Percentiles rank a stretch among this genome's conserved stretches.
Evolutionary conservation across 768 basidiomycete species (phyloP).

Genomic region (Austroboletus eburneus): DNA sequence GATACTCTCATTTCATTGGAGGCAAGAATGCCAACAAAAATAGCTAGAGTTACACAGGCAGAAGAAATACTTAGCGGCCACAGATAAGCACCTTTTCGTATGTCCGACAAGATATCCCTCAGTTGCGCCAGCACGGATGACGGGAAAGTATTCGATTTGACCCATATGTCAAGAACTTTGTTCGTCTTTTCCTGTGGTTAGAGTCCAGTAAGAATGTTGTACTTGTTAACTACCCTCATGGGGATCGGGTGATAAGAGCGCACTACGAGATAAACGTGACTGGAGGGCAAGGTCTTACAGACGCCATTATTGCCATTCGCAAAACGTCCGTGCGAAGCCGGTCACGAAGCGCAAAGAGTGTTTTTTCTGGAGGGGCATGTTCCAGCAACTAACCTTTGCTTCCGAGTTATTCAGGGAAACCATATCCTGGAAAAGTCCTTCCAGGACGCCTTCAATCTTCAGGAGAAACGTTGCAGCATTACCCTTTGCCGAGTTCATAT

Average conservation of each 20-base stretch:
- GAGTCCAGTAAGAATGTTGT: slow-evolving; percentile 32
- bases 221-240: slow-evolving; percentile 38
- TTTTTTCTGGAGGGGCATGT: slow-evolving; percentile 7
- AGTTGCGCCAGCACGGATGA: slow-evolving; percentile 68
- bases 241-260: slow-evolving; percentile 29
- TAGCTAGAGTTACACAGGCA: slow-evolving; percentile 65
- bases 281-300: slow-evolving; percentile 1
- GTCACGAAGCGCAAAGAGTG: neutral
- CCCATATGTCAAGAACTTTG: slow-evolving; percentile 98
- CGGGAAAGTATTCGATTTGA: slow-evolving; percentile 87
- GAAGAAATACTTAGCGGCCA: slow-evolving; percentile 81
- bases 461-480: slow-evolving; percentile 80
- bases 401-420: slow-evolving; percentile 58
- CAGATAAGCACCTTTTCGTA: slow-evolving; percentile 87
- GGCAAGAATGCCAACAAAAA: slow-evolving; percentile 38
- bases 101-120: slow-evolving; percentile 61
- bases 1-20: slow-evolving; percentile 51
- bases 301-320: slow-evolving; percentile 2
- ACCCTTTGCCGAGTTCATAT: slow-evolving; percentile 53
- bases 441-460: slow-evolving; percentile 88
- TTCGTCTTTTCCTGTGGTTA: slow-evolving; percentile 85
- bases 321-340: slow-evolving; percentile 2
- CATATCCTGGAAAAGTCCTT: slow-evolving; percentile 88
- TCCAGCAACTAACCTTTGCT: slow-evolving; percentile 72
- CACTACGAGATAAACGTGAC: slow-evolving; percentile 16